Percentiles rank a stretch among this genome's conserved stretches.
Conservation (phyloP, 768 basidiomycete species). For the Coprinopsis cinerea region DNA sequence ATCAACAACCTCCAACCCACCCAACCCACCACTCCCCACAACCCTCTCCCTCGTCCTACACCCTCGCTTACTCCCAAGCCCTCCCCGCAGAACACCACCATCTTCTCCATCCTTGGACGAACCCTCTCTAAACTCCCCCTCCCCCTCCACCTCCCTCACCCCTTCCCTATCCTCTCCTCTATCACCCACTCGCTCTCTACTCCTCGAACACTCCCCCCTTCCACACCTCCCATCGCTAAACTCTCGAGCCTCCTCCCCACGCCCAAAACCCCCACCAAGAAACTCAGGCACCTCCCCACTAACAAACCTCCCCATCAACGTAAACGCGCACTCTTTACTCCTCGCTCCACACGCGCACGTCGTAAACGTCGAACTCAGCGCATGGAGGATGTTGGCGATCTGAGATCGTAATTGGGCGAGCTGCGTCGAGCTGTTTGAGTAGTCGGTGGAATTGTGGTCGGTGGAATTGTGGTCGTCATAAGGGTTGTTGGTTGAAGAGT, state of each 20-base stretch:
- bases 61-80: slow-evolving; percentile 2
- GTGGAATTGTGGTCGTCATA: neutral
- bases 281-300: slow-evolving; percentile 16
- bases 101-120: neutral
- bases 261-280: neutral
- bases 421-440: slow-evolving; percentile 35
- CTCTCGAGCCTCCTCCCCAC: neutral
- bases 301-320: slow-evolving; percentile 62
- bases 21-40: neutral
- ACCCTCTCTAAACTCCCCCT: neutral
- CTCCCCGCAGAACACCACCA: neutral
- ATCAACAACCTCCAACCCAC: neutral
- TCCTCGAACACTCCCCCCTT: neutral
- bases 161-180: no score
- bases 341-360: slow-evolving; percentile 68
- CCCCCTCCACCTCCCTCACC: slow-evolving; percentile 12
- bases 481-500: neutral
- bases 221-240: neutral
- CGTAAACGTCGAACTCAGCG: slow-evolving; percentile 64
- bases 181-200: slow-evolving; percentile 1
- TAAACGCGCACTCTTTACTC: slow-evolving; percentile 56
- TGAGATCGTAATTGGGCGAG: slow-evolving; percentile 53
- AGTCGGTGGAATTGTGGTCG: slow-evolving; percentile 1
- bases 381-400: slow-evolving; percentile 64
- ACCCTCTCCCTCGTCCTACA: neutral